Conservation (phyloP, 179 eudicot species). For the Heliamphora ciliata region DNA sequence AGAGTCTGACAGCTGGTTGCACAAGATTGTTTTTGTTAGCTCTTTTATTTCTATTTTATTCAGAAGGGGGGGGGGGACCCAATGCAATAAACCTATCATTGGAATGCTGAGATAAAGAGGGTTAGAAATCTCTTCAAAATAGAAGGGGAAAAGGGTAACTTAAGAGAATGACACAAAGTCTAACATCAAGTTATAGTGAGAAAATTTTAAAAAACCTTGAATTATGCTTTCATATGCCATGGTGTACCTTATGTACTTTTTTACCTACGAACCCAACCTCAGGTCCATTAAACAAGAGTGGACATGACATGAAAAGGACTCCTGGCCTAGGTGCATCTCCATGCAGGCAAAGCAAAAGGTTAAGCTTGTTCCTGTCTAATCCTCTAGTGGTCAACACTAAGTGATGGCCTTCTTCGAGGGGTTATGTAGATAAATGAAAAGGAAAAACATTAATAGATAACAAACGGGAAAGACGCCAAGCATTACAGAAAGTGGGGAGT, state of each 20-base stretch:
- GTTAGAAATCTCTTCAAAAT: not conserved
- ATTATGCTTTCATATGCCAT: too few relatives aligned
- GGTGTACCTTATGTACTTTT: too few relatives aligned
- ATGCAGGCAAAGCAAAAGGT: not conserved
- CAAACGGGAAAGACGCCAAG: too few relatives aligned
- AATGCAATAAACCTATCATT: not conserved
- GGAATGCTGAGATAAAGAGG: not conserved
- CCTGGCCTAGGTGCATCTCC: not conserved
- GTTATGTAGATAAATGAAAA: not conserved
- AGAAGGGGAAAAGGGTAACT: not conserved
- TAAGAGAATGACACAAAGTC: not conserved
- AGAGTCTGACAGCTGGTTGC: not conserved
- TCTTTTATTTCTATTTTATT: not conserved
- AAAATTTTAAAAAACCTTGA: too few relatives aligned
- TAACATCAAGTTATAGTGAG: not conserved
- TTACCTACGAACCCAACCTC: not conserved
- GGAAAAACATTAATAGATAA: too few relatives aligned
- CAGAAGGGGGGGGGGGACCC: not conserved
- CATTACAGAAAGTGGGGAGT: too few relatives aligned
- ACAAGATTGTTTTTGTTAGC: not conserved
- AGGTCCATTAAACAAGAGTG: not conserved
- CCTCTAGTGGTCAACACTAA: not conserved
- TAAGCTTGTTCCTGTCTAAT: not conserved
- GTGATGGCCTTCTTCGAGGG: not conserved
- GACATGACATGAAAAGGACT: not conserved